These are phyloP conservation scores for Strobilomyces dryophilus DNA, from an alignment of 768 basidiomycete genomes.

Conservation along the genomic window DNA sequence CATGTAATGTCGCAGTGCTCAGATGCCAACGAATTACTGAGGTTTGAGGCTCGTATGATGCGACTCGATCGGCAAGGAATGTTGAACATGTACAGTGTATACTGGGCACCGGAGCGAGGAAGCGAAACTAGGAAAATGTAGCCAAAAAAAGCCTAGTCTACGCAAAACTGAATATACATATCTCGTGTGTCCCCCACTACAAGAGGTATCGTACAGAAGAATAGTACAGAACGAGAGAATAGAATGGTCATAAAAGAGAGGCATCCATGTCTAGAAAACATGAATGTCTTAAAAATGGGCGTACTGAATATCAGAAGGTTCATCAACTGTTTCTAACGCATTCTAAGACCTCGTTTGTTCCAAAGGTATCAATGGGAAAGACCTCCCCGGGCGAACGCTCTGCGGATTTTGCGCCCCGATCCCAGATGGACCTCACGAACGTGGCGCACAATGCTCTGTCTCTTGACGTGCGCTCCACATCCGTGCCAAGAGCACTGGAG, in stretches of 20 bases:
- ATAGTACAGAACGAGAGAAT: not conserved
- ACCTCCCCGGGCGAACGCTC: not conserved
- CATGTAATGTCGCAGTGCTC: too few relatives aligned
- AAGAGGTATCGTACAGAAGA: slow-evolving; percentile 5
- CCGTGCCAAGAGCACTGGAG: slow-evolving; percentile 8
- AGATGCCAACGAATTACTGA: too few relatives aligned
- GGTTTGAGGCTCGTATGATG: too few relatives aligned
- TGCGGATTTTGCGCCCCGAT: slow-evolving; percentile 5
- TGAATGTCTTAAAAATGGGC: not conserved
- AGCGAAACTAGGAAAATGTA: too few relatives aligned
- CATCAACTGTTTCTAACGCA: not conserved
- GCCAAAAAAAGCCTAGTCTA: too few relatives aligned
- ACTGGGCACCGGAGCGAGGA: too few relatives aligned
- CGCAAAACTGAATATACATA: too few relatives aligned
- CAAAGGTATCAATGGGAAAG: not conserved
- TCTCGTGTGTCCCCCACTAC: too few relatives aligned
- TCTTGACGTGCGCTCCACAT: not conserved
- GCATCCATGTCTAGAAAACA: not conserved
- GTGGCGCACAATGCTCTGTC: slow-evolving; percentile 9
- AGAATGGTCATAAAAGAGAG: not conserved
- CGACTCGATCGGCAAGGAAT: too few relatives aligned
- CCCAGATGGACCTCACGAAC: slow-evolving; percentile 15
- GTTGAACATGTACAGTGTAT: too few relatives aligned
- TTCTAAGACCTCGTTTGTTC: not conserved
- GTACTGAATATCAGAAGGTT: not conserved